phyloP scores from a whole-genome alignment of 768 basidiomycete genomes.

The Coprinopsis cinerea region DNA sequence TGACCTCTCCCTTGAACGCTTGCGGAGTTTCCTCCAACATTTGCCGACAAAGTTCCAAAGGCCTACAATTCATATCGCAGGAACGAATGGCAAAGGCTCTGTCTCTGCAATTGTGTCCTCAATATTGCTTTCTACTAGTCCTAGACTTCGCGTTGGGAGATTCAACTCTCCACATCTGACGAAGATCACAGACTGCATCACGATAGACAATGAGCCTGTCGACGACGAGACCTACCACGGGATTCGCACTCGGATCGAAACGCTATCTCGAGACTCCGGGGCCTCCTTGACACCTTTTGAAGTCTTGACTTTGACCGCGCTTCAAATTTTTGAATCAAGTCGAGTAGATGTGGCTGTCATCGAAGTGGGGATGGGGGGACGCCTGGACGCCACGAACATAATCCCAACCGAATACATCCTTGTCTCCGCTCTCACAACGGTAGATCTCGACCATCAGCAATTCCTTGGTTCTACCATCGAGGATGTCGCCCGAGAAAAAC shows the following conservation, averaged over 20 bases:
- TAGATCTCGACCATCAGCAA: constrained; percentile 90
- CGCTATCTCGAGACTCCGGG: constrained; percentile 34
- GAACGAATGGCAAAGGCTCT: constrained; percentile 97
- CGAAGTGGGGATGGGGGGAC: constrained; percentile 95
- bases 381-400: constrained; percentile 88
- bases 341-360: constrained; percentile 78
- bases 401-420: constrained; percentile 65
- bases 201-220: constrained; percentile 55
- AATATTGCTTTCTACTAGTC: constrained; percentile 51
- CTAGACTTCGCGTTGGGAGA: constrained; percentile 62
- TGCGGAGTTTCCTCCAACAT: constrained; percentile 43
- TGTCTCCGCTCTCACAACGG: constrained; percentile 76
- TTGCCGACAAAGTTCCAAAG: constrained; percentile 56
- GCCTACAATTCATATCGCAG: constrained; percentile 87
- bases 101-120: constrained; percentile 80
- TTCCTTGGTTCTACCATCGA: constrained; percentile 76
- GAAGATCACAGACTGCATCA: constrained; percentile 69
- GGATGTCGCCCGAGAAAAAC: constrained; percentile 79
- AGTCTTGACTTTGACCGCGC: constrained; percentile 75
- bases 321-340: constrained; percentile 63
- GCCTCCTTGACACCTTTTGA: constrained; percentile 73
- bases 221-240: constrained; percentile 38
- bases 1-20: constrained; percentile 59
- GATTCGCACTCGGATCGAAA: constrained; percentile 43
- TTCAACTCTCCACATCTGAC: constrained; percentile 95